Conservation (phyloP, 441 rosid genomes). For the Euphorbia celastroides region DNA sequence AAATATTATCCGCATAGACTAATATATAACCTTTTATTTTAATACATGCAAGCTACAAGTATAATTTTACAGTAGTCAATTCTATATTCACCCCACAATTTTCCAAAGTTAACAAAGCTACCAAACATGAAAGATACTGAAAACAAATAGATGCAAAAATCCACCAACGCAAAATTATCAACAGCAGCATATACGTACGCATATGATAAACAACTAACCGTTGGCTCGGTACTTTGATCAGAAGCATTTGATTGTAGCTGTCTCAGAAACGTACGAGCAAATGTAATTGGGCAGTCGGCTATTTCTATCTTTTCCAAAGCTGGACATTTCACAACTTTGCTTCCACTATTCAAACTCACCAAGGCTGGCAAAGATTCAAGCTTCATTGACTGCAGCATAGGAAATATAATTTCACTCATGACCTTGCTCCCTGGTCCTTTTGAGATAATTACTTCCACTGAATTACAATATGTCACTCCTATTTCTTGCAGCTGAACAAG, state of each 20-base stretch:
- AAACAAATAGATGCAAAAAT: too few species aligned
- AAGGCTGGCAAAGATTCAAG: constrained; percentile 14
- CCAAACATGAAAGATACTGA: too few species aligned
- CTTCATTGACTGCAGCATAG: not conserved
- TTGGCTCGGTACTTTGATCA: not conserved
- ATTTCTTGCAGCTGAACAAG: constrained; percentile 10
- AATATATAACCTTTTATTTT: too few species aligned
- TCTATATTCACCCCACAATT: too few species aligned
- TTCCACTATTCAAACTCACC: constrained; percentile 12
- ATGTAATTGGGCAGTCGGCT: constrained; percentile 2
- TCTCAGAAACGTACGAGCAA: not conserved
- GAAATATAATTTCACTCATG: not conserved
- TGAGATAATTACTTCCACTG: constrained; percentile 13
- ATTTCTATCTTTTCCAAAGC: not conserved
- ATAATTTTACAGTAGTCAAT: too few species aligned
- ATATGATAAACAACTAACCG: not conserved
- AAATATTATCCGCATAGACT: too few species aligned
- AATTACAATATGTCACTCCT: constrained; percentile 12
- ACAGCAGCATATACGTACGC: too few species aligned
- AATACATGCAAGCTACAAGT: too few species aligned
- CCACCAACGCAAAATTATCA: too few species aligned
- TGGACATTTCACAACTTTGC: not conserved
- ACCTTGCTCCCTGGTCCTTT: not conserved
- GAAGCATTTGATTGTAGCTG: not conserved
- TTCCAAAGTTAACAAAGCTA: too few species aligned